Percentiles rank a stretch among this genome's conserved stretches.
Conservation (phyloP, 2,329 filamentous ascomycete genomes). For the Phyllosticta paracitricarpa region DNA sequence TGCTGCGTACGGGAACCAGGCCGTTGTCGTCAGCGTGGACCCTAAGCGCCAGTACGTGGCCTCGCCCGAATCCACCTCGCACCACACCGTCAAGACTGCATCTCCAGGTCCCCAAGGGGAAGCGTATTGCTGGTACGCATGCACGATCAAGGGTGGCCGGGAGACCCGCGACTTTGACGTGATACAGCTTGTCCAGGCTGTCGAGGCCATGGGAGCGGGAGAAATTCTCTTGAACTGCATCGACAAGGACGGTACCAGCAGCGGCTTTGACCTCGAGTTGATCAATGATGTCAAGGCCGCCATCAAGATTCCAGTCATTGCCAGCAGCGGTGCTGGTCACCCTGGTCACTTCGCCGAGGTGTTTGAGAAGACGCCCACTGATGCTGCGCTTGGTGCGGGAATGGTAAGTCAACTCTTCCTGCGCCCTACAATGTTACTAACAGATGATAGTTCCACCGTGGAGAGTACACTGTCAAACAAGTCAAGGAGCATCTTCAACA, state of each 20-base stretch:
- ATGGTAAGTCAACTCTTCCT: slow-evolving; percentile 51
- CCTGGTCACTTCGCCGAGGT: slow-evolving; percentile 86
- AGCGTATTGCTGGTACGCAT: slow-evolving; percentile 88
- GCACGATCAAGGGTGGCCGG: slow-evolving; percentile 89
- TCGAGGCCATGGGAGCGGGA: slow-evolving; percentile 90
- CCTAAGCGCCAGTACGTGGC: slow-evolving; percentile 82
- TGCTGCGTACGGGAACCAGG: slow-evolving; percentile 86
- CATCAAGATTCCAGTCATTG: slow-evolving; percentile 87
- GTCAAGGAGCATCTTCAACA: slow-evolving; percentile 75
- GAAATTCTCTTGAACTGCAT: slow-evolving; percentile 97
- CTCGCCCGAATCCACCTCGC: slow-evolving; percentile 56
- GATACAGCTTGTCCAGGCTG: slow-evolving; percentile 73
- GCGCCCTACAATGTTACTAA: slow-evolving; percentile 10
- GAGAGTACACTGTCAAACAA: slow-evolving; percentile 87
- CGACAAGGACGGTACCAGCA: slow-evolving; percentile 90
- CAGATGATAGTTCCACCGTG: slow-evolving; percentile 65
- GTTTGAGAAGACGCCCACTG: slow-evolving; percentile 73
- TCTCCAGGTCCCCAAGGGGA: slow-evolving; percentile 67
- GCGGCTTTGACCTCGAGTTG: slow-evolving; percentile 87
- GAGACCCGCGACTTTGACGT: slow-evolving; percentile 94
- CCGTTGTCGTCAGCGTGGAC: slow-evolving; percentile 91
- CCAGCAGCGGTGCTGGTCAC: slow-evolving; percentile 81
- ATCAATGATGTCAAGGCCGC: slow-evolving; percentile 80
- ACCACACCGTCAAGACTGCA: slow-evolving; percentile 64
- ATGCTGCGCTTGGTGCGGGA: slow-evolving; percentile 87